Evolutionary conservation across 192 early-diverging fungal species (phyloP).

Genomic region (Diversispora eburnea): DNA sequence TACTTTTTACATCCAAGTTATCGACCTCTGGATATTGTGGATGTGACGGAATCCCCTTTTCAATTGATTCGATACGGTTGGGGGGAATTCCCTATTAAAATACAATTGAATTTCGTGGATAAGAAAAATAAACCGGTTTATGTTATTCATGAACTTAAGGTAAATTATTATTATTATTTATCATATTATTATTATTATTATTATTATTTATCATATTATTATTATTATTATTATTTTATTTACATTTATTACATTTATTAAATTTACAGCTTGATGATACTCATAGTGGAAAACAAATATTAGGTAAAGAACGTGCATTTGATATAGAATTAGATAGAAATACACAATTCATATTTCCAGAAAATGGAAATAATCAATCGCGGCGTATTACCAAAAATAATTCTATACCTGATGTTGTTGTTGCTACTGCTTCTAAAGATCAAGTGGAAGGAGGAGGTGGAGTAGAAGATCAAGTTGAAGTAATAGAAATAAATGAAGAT

Average conservation of each 20-base stretch:
- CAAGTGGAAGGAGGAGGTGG: background rate
- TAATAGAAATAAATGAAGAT: background rate
- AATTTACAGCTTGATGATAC: slow-evolving; percentile 62
- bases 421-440: background rate
- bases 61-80: slow-evolving; percentile 86
- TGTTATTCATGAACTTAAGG: slow-evolving; percentile 74
- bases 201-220: background rate
- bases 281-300: slow-evolving; percentile 62
- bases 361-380: slow-evolving; percentile 1
- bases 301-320: slow-evolving; percentile 69
- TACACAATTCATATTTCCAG: slow-evolving; percentile 56
- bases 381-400: background rate
- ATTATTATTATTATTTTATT: background rate
- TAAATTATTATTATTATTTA: slow-evolving; percentile 36
- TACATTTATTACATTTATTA: background rate
- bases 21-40: slow-evolving; percentile 83
- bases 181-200: slow-evolving; percentile 12
- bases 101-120: slow-evolving; percentile 81
- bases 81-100: slow-evolving; percentile 89
- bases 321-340: slow-evolving; percentile 85
- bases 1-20: slow-evolving; percentile 90
- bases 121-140: slow-evolving; percentile 80
- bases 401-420: too few species aligned
- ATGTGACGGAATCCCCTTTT: slow-evolving; percentile 72
- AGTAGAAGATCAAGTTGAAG: background rate